Conservation (phyloP, 2,329 filamentous ascomycete genomes). For the Fusarium beomiforme region DNA sequence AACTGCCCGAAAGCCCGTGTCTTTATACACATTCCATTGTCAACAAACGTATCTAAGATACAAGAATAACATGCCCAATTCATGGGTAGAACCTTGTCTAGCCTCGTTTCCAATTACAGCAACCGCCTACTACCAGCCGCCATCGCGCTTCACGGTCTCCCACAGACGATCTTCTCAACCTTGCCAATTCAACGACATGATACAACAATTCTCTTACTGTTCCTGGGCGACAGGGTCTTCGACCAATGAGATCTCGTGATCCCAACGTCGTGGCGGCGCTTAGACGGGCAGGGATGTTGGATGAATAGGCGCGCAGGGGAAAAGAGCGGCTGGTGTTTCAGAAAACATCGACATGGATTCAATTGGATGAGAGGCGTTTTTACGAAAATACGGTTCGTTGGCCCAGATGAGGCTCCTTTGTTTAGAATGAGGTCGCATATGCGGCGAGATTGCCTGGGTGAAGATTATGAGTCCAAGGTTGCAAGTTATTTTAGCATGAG, state of each 20-base stretch:
- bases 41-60: slow-evolving; percentile 3
- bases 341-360: slow-evolving; percentile 10
- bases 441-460: slow-evolving; percentile 43
- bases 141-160: slow-evolving; percentile 26
- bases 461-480: slow-evolving; percentile 18
- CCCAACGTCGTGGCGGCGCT: slow-evolving; percentile 26
- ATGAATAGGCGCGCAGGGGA: slow-evolving; percentile 28
- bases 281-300: slow-evolving; percentile 25
- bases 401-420: slow-evolving; percentile 31
- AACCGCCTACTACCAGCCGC: slow-evolving; percentile 37
- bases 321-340: slow-evolving; percentile 29
- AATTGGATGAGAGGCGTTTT: slow-evolving; percentile 34
- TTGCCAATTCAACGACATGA: slow-evolving; percentile 11
- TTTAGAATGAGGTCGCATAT: slow-evolving; percentile 41
- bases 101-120: slow-evolving; percentile 40
- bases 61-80: not conserved
- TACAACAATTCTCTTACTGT: slow-evolving; percentile 10
- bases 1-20: slow-evolving; percentile 10
- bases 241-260: slow-evolving; percentile 21
- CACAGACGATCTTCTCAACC: slow-evolving; percentile 3
- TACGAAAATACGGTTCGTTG: slow-evolving; percentile 19
- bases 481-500: slow-evolving; percentile 16
- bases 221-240: slow-evolving; percentile 1
- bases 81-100: slow-evolving; percentile 27
- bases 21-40: slow-evolving; percentile 40